phyloP scores from a whole-genome alignment of 805 yeast genomes.

The Candida dendrica region DNA sequence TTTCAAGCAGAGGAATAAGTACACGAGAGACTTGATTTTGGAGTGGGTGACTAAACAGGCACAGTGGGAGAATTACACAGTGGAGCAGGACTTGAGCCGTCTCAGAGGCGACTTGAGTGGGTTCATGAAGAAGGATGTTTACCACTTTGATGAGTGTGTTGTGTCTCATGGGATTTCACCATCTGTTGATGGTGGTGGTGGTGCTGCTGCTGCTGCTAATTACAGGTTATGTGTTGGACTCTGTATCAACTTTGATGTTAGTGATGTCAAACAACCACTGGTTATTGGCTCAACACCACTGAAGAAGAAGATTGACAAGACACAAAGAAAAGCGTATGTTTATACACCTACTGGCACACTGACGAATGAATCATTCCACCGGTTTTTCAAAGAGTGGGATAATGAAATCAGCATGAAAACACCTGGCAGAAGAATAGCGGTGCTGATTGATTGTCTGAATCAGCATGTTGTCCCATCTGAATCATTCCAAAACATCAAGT shows the following conservation, averaged over 20 bases:
- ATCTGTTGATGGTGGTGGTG: no score
- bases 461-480: slow-evolving; percentile 29
- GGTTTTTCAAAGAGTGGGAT: slow-evolving; percentile 6
- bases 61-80: slow-evolving; percentile 8
- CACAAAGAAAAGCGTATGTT: no score
- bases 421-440: slow-evolving; percentile 15
- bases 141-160: slow-evolving; percentile 30
- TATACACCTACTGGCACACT: no score
- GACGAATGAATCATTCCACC: no score
- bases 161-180: slow-evolving; percentile 16
- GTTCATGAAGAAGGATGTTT: slow-evolving; percentile 21
- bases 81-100: slow-evolving; percentile 18
- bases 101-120: slow-evolving; percentile 10
- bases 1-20: slow-evolving; percentile 26
- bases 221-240: no score
- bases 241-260: no score
- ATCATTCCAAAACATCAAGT: slow-evolving; percentile 18
- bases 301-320: no score
- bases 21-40: slow-evolving; percentile 21
- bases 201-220: no score
- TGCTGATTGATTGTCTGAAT: slow-evolving; percentile 27
- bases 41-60: slow-evolving; percentile 16
- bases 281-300: no score
- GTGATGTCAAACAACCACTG: no score
- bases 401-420: slow-evolving; percentile 2